Evolutionary conservation across 805 yeast genomes (phyloP).

Genomic region (Priceomyces haplophilus): DNA sequence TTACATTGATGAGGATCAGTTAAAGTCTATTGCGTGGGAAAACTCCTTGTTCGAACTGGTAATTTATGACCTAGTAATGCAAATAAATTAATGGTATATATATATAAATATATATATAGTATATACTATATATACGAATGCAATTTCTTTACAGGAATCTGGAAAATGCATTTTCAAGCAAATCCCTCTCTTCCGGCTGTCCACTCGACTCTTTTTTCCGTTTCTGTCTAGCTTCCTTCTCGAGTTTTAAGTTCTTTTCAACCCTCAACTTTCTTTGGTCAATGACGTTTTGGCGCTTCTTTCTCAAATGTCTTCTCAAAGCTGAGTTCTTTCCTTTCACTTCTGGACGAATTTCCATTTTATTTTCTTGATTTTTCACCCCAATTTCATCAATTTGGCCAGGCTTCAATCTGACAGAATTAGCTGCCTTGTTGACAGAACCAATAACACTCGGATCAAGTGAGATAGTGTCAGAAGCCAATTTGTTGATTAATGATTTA

Average conservation of each 20-base stretch:
- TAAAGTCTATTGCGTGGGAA: slow-evolving; percentile 22
- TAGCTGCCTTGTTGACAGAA: slow-evolving; percentile 69
- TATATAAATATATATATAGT: slow-evolving; percentile 1
- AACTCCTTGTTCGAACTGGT: slow-evolving; percentile 17
- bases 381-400: slow-evolving; percentile 49
- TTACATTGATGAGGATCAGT: slow-evolving; percentile 12
- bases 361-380: slow-evolving; percentile 37
- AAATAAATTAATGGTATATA: not conserved
- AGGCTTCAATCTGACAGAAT: slow-evolving; percentile 60
- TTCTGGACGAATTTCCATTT: slow-evolving; percentile 61
- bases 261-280: slow-evolving; percentile 80
- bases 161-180: slow-evolving; percentile 46
- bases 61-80: slow-evolving; percentile 11
- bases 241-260: slow-evolving; percentile 69
- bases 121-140: slow-evolving; percentile 6
- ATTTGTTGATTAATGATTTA: slow-evolving; percentile 75
- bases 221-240: slow-evolving; percentile 61
- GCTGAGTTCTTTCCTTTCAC: slow-evolving; percentile 81
- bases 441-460: slow-evolving; percentile 89
- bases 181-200: slow-evolving; percentile 50
- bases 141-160: slow-evolving; percentile 39
- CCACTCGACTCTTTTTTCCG: slow-evolving; percentile 45
- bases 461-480: slow-evolving; percentile 88
- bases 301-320: slow-evolving; percentile 73
- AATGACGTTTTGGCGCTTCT: slow-evolving; percentile 78